Percentiles rank a stretch among this genome's conserved stretches.
Evolutionary conservation across 2,329 filamentous ascomycete genomes (phyloP).

Genomic region (Basipetospora sp.): DNA sequence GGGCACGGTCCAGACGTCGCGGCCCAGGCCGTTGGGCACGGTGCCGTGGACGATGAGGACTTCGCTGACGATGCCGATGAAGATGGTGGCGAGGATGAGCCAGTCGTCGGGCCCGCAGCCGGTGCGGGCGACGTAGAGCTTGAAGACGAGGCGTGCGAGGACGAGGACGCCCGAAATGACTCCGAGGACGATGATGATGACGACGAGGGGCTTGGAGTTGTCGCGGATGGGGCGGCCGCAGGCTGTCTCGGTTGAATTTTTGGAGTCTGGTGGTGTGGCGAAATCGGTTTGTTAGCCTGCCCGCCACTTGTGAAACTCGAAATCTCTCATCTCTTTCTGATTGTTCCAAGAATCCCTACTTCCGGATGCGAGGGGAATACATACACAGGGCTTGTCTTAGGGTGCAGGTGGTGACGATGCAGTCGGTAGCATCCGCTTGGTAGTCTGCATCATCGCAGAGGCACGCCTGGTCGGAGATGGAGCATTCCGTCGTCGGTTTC

Average conservation of each 20-base stretch:
- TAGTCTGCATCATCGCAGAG: slow-evolving; percentile 11
- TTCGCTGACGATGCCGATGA: slow-evolving; percentile 16
- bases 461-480: slow-evolving; percentile 12
- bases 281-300: not conserved
- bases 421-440: slow-evolving; percentile 10
- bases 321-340: too few relatives aligned
- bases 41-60: slow-evolving; percentile 16
- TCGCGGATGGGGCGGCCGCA: slow-evolving; percentile 14
- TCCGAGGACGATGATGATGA: slow-evolving; percentile 16
- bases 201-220: slow-evolving; percentile 19
- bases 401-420: slow-evolving; percentile 11
- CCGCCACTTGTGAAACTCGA: too few relatives aligned
- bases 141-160: slow-evolving; percentile 22
- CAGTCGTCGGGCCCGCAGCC: slow-evolving; percentile 23
- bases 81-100: slow-evolving; percentile 15
- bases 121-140: slow-evolving; percentile 17
- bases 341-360: too few relatives aligned
- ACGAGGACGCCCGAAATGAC: slow-evolving; percentile 22
- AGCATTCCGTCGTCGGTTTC: too few relatives aligned
- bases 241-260: slow-evolving; percentile 13
- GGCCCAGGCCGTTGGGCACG: slow-evolving; percentile 24
- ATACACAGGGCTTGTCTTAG: slow-evolving; percentile 10
- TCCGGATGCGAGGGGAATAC: not conserved
- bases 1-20: slow-evolving; percentile 30
- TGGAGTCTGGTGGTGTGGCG: slow-evolving; percentile 10